Base-by-base conservation (phyloP, 129 eudicot species). In the Oenanthe sinensis region DNA sequence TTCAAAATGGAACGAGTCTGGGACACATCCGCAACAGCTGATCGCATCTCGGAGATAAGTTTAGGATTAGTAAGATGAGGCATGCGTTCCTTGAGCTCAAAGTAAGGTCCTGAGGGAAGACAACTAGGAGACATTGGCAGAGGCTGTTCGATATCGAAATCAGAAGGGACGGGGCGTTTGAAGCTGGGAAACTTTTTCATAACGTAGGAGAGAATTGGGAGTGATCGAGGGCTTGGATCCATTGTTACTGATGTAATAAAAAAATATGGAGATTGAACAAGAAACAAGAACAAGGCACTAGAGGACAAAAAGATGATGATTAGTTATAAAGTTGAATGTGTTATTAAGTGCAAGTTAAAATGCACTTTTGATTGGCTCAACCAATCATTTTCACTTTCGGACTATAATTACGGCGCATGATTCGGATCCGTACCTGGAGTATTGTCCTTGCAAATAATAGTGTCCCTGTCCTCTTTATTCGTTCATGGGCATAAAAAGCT, bases 141-240 rank as follows among this genome's bases (percentile, higher is more conserved):
- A 26, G 83, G 91, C 3, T 85, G 86, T 71, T 91, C 96, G 76
- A 90, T 76, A 90, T 91, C 97, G 83, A 58, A 77, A 0, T 87
- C 93, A 2, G 77, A 54, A 20, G 83, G 39, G 36, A 74, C 36
- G 77, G 83, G 78, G 20, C 79, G 72, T 55, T 87, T 79, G 82
- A 70, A 70, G 43, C 72, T 82, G 33, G 96, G 97, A 60, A 91
- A 69, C 28, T 81, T 88, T 47, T 89, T 70, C 97, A 94, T 91
- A 50, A 94, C 97, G 80, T 88, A 91, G 81, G 90, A 84, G 76
- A 94, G 89, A 43, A 94, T 88, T 0, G 98, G 98, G 85, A 88
- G 88, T 12, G 80, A 74, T 24, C 82, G 91, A 5, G 96, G 98
- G 74, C 85, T 91, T 16, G 98, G 97, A 87, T 93, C 97, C 97